A percentile compares a stretch with the other conserved stretches of the same genome.
These are phyloP conservation scores for Oryza punctata DNA, from an alignment of 176 grass and related monocot genomes.

Conservation along the genomic window DNA sequence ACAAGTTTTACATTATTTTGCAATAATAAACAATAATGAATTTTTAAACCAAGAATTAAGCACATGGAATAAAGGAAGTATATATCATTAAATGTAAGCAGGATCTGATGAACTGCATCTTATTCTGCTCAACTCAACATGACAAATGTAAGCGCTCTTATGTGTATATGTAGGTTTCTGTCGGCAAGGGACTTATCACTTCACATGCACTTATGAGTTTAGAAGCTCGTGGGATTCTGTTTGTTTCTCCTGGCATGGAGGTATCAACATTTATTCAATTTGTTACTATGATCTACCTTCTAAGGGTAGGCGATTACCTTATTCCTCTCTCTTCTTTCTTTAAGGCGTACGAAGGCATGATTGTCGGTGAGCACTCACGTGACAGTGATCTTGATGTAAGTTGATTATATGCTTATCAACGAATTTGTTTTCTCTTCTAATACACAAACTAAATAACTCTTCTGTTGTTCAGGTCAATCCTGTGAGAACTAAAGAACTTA, in stretches of 20 bases:
- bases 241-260: constrained; percentile 97
- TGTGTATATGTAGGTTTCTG: constrained; percentile 74
- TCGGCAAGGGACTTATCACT: constrained; percentile 81
- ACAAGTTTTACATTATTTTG: constrained; percentile 11
- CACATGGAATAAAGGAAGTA: neutral
- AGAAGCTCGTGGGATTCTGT: constrained; percentile 95
- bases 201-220: constrained; percentile 96
- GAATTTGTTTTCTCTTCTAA: neutral
- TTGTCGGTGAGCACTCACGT: constrained; percentile 94
- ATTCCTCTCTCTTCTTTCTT: constrained; percentile 29
- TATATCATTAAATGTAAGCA: constrained; percentile 17
- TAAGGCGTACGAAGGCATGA: constrained; percentile 96
- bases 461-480: constrained; percentile 72
- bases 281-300: constrained; percentile 32
- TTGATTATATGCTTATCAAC: constrained; percentile 28
- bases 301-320: neutral
- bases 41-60: neutral
- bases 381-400: constrained; percentile 99
- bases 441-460: constrained; percentile 32
- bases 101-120: constrained; percentile 13
- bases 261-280: constrained; percentile 43
- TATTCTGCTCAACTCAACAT: constrained; percentile 34
- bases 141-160: constrained; percentile 9
- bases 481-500: constrained; percentile 97
- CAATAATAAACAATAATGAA: constrained; percentile 10